Conservation (phyloP, 208 protist species). For the Naegleria fowleri region DNA sequence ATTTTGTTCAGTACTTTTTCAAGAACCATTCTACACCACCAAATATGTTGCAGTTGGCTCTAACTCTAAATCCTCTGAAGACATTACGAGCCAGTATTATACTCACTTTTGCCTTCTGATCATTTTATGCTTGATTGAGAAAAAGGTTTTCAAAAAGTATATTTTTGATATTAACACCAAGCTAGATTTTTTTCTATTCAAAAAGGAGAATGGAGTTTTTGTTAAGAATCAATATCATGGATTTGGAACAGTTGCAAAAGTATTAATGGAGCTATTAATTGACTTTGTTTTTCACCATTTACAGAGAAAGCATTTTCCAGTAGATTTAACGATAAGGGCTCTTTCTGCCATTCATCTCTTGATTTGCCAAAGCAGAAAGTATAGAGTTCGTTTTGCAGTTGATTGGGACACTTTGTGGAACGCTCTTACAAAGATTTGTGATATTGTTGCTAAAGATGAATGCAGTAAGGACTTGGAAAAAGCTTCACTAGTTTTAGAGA, state of each 20-base stretch:
- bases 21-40: background rate
- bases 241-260: background rate
- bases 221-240: background rate
- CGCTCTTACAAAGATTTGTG: background rate
- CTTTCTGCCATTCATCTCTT: background rate
- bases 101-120: slow-evolving; percentile 3
- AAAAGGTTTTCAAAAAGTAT: background rate
- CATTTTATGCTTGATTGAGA: background rate
- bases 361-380: background rate
- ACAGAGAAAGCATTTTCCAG: background rate
- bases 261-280: slow-evolving; percentile 5
- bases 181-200: slow-evolving; percentile 3
- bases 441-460: background rate
- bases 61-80: background rate
- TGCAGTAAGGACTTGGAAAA: background rate
- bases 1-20: background rate
- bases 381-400: background rate
- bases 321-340: background rate
- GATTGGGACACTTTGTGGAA: slow-evolving; percentile 3
- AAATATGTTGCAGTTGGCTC: background rate
- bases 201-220: background rate
- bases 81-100: background rate
- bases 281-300: slow-evolving; percentile 5
- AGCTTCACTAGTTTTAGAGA: background rate
- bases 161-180: slow-evolving; percentile 17